phyloP scores from a whole-genome alignment of 495 filamentous ascomycete genomes.

The Achaetomiella virescens region DNA sequence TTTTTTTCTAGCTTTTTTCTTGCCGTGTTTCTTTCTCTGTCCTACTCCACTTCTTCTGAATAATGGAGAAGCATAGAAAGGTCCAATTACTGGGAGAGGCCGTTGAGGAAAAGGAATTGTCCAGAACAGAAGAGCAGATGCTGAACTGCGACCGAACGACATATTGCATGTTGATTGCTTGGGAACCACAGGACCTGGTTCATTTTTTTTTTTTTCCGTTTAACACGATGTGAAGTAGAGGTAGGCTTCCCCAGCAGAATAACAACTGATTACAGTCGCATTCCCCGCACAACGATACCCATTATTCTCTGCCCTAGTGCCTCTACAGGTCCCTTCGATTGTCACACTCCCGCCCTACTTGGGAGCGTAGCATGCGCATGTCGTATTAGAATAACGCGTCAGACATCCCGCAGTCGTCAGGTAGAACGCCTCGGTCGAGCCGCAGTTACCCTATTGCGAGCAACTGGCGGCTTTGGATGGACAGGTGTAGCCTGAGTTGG shows the following conservation, averaged over 20 bases:
- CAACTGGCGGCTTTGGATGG: constrained; percentile 28
- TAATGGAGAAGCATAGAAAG: too few species aligned
- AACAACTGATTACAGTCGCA: constrained; percentile 20
- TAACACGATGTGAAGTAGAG: neutral
- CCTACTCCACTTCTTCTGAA: too few species aligned
- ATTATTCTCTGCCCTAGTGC: constrained; percentile 23
- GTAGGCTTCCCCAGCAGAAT: constrained; percentile 27
- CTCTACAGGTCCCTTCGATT: constrained; percentile 33
- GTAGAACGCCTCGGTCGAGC: constrained; percentile 31
- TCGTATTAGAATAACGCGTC: constrained; percentile 28
- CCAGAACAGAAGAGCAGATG: too few species aligned
- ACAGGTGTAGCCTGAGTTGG: constrained; percentile 31
- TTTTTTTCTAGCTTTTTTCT: too few species aligned
- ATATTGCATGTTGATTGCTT: too few species aligned
- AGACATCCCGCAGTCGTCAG: constrained; percentile 32
- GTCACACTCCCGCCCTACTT: constrained; percentile 23
- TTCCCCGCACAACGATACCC: constrained; percentile 31
- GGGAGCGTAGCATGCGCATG: constrained; percentile 26
- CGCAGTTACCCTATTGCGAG: constrained; percentile 34
- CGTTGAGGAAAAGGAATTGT: too few species aligned
- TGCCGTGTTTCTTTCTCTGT: too few species aligned
- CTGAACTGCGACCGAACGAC: too few species aligned
- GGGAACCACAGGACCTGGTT: neutral
- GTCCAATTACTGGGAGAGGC: too few species aligned
- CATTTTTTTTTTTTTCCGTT: constrained; percentile 2